These are phyloP conservation scores for Cladophialophora yegresii DNA, from an alignment of 2,329 filamentous ascomycete species.

Conservation along the genomic window DNA sequence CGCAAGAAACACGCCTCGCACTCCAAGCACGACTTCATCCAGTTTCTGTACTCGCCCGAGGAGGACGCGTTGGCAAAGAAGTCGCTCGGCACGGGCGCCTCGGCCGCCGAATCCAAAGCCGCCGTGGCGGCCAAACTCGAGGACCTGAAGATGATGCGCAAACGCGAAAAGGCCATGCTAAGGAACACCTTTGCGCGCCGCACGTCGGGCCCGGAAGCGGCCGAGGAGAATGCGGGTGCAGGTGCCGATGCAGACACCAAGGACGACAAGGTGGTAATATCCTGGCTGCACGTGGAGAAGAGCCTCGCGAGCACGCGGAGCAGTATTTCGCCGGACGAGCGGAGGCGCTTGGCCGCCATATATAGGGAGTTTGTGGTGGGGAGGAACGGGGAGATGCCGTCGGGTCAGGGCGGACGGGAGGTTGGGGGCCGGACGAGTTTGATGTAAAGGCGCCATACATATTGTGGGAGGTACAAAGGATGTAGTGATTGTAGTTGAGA, in stretches of 20 bases:
- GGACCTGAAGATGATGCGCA: constrained; percentile 69
- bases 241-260: constrained; percentile 40
- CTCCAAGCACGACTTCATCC: constrained; percentile 64
- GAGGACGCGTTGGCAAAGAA: constrained; percentile 54
- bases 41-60: constrained; percentile 74
- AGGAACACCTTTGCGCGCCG: constrained; percentile 19
- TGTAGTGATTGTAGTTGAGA: background rate
- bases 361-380: constrained; percentile 93
- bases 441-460: constrained; percentile 63
- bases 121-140: constrained; percentile 79
- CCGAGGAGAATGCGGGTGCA: constrained; percentile 33
- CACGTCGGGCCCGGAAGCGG: constrained; percentile 1
- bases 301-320: constrained; percentile 75
- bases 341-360: constrained; percentile 71
- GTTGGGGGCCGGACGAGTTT: constrained; percentile 89
- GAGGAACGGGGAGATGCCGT: constrained; percentile 91
- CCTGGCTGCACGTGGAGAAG: constrained; percentile 78
- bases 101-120: constrained; percentile 72
- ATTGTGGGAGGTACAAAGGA: background rate
- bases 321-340: constrained; percentile 79
- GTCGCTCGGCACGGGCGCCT: constrained; percentile 50
- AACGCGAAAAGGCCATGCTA: constrained; percentile 34
- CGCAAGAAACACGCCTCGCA: constrained; percentile 33
- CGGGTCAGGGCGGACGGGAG: constrained; percentile 86
- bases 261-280: constrained; percentile 71